Conservation (phyloP, 2,329 filamentous ascomycete genomes). For the Xylaria sp. region DNA sequence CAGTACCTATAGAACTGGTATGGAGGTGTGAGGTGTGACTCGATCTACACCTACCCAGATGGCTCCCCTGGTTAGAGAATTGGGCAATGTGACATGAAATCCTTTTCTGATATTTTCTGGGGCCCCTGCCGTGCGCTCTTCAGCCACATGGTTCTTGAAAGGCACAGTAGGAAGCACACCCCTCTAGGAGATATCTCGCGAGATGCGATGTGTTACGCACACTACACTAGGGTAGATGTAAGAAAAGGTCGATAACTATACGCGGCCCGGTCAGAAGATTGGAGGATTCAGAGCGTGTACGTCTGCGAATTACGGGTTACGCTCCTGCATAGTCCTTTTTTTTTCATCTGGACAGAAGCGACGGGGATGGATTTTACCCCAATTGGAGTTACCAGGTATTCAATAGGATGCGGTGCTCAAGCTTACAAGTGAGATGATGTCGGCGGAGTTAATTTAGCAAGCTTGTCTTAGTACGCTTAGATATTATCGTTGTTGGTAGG, state of each 20-base stretch:
- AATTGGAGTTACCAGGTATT: background rate
- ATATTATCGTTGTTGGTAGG: too few relatives aligned
- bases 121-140: background rate
- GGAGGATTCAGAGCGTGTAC: background rate
- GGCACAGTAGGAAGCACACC: background rate
- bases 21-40: conserved; percentile 1
- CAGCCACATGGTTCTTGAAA: conserved; percentile 1
- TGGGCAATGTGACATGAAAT: conserved; percentile 18
- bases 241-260: background rate
- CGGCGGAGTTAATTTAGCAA: background rate
- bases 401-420: background rate
- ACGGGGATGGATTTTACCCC: background rate
- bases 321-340: conserved; percentile 19
- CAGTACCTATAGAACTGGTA: background rate
- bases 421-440: background rate
- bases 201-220: background rate
- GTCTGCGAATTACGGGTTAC: background rate
- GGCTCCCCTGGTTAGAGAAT: background rate
- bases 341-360: background rate
- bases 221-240: background rate
- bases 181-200: background rate
- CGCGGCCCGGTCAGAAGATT: background rate
- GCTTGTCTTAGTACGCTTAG: too few relatives aligned
- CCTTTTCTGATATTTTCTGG: conserved; percentile 1
- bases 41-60: background rate